Conservation (phyloP, 768 basidiomycete genomes). For the Mycena belliarum region DNA sequence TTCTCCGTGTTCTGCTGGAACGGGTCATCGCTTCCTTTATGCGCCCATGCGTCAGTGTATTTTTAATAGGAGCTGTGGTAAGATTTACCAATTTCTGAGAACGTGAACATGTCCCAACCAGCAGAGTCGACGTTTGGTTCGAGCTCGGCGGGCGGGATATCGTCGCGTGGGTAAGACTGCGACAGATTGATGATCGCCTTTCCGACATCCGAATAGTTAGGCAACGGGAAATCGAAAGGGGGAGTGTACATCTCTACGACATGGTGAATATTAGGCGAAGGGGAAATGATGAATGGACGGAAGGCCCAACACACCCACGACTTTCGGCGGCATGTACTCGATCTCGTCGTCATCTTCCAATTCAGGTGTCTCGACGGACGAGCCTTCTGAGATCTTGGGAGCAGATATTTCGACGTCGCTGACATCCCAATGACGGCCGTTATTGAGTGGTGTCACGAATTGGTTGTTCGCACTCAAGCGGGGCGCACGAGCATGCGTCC, state of each 20-base stretch:
- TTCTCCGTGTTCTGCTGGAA: slow-evolving; percentile 17
- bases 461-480: background rate
- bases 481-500: background rate
- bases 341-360: background rate
- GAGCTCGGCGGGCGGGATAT: slow-evolving; percentile 30
- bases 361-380: background rate
- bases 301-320: background rate
- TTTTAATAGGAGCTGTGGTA: background rate
- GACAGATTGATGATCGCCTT: slow-evolving; percentile 34
- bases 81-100: slow-evolving; percentile 30
- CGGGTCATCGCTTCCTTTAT: slow-evolving; percentile 29
- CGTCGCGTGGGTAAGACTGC: slow-evolving; percentile 34
- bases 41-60: background rate
- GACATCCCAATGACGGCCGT: background rate
- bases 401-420: background rate
- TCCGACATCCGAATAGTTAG: slow-evolving; percentile 44
- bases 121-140: slow-evolving; percentile 25
- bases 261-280: too few relatives aligned
- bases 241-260: slow-evolving; percentile 22
- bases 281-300: background rate
- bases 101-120: slow-evolving; percentile 28
- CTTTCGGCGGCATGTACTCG: background rate
- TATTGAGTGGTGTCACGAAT: background rate
- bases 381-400: background rate
- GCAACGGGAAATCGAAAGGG: slow-evolving; percentile 46